These are phyloP conservation scores for Candida albicans DNA, from an alignment of 1,139 yeast genomes.

Conservation along the genomic window DNA sequence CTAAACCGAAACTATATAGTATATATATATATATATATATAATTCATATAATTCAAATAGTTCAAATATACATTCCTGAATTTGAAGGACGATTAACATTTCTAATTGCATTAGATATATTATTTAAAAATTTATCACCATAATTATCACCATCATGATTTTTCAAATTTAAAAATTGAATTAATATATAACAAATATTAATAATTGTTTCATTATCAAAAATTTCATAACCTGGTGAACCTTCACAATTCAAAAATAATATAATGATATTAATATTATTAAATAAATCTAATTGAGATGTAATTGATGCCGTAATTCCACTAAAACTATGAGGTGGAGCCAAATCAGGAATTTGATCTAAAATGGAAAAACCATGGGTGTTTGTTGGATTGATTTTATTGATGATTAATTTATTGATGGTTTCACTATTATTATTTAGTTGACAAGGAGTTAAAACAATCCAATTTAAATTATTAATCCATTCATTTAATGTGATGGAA, in stretches of 20 bases:
- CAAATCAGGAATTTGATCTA: conserved; percentile 30
- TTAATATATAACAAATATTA: conserved; percentile 29
- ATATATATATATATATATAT: no score
- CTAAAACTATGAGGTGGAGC: conserved; percentile 58
- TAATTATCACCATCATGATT: conserved; percentile 7
- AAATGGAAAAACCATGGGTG: conserved; percentile 13
- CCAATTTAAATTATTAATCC: conserved; percentile 21
- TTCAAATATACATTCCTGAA: conserved; percentile 44
- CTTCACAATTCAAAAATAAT: conserved; percentile 52
- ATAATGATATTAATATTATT: conserved; percentile 16
- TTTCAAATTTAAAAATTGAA: conserved; percentile 15
- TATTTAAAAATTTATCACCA: conserved; percentile 23
- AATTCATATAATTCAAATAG: no score
- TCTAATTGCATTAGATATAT: conserved; percentile 32
- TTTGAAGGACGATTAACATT: conserved; percentile 37
- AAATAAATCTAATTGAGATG: conserved; percentile 26
- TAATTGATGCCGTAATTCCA: conserved; percentile 49
- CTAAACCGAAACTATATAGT: no score
- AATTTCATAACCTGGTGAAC: conserved; percentile 57
- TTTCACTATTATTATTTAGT: conserved; percentile 31
- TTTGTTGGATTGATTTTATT: no score
- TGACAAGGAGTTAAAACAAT: conserved; percentile 36
- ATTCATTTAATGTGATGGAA: conserved; percentile 14
- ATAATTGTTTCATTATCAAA: conserved; percentile 38
- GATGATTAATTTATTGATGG: conserved; percentile 27